phyloP scores from a whole-genome alignment of 129 eudicot species.

The Tagetes erecta region DNA sequence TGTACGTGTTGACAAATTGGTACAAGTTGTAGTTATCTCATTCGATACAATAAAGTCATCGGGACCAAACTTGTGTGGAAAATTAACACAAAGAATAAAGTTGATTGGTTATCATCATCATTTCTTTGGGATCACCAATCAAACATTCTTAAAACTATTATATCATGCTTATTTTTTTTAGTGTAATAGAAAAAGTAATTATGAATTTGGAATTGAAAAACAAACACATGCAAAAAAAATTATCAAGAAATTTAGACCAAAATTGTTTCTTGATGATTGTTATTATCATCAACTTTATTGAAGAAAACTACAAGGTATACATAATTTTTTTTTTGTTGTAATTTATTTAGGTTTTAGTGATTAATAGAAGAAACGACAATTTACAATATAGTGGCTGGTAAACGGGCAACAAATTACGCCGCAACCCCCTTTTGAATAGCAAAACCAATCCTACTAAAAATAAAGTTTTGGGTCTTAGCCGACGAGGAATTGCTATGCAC shows the following conservation, averaged over 20 bases:
- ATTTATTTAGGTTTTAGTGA: too few species aligned
- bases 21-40: conserved; percentile 33
- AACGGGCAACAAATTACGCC: too few species aligned
- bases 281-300: neutral
- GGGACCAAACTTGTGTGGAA: conserved; percentile 44
- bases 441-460: too few species aligned
- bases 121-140: conserved; percentile 23
- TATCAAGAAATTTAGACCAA: neutral
- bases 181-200: neutral
- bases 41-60: conserved; percentile 33
- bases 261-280: neutral
- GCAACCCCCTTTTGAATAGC: too few species aligned
- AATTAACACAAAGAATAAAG: conserved; percentile 37
- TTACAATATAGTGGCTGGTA: too few species aligned
- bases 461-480: too few species aligned
- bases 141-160: conserved; percentile 21
- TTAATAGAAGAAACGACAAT: too few species aligned
- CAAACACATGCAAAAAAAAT: neutral
- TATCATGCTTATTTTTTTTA: neutral
- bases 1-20: conserved; percentile 29
- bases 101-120: conserved; percentile 32
- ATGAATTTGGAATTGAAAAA: neutral
- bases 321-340: neutral
- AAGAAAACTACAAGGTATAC: neutral
- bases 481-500: too few species aligned